These are phyloP conservation scores for Colletotrichum magnum DNA, from an alignment of 2,329 filamentous ascomycete genomes.

Conservation along the genomic window DNA sequence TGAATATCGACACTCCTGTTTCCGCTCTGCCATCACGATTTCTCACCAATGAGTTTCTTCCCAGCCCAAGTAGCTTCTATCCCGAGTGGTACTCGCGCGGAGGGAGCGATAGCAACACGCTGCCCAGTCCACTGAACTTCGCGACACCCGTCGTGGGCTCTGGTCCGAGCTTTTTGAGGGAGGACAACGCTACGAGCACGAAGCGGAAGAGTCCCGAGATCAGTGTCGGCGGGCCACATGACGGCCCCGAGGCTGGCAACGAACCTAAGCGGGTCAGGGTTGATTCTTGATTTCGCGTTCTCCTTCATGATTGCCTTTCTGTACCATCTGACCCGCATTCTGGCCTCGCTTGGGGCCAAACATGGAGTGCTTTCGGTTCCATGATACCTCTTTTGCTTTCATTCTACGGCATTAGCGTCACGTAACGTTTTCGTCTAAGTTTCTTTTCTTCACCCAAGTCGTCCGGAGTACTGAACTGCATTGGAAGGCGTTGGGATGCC, in stretches of 20 bases:
- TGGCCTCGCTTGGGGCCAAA: constrained; percentile 23
- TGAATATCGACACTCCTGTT: constrained; percentile 78
- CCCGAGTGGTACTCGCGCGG: constrained; percentile 87
- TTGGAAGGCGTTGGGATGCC: constrained; percentile 30
- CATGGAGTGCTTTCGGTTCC: constrained; percentile 39
- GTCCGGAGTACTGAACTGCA: constrained; percentile 24
- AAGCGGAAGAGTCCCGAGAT: constrained; percentile 72
- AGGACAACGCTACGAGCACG: constrained; percentile 59
- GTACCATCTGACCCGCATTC: constrained; percentile 36
- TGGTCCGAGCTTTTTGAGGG: constrained; percentile 74
- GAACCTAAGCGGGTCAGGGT: constrained; percentile 69
- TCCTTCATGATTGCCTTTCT: constrained; percentile 18
- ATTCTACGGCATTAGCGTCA: constrained; percentile 39
- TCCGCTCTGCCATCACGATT: constrained; percentile 94
- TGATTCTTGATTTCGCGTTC: constrained; percentile 53
- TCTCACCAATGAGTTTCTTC: constrained; percentile 87
- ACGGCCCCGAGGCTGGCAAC: constrained; percentile 57
- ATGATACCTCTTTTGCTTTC: constrained; percentile 42
- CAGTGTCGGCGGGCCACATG: constrained; percentile 55
- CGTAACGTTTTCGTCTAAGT: constrained; percentile 29
- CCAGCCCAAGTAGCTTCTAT: constrained; percentile 93
- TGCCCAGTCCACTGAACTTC: constrained; percentile 94
- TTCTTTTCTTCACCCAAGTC: constrained; percentile 24
- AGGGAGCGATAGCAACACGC: constrained; percentile 82
- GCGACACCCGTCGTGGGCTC: constrained; percentile 81